Conservation (phyloP, 2,329 filamentous ascomycete species). For the Exserohilum turcica region DNA sequence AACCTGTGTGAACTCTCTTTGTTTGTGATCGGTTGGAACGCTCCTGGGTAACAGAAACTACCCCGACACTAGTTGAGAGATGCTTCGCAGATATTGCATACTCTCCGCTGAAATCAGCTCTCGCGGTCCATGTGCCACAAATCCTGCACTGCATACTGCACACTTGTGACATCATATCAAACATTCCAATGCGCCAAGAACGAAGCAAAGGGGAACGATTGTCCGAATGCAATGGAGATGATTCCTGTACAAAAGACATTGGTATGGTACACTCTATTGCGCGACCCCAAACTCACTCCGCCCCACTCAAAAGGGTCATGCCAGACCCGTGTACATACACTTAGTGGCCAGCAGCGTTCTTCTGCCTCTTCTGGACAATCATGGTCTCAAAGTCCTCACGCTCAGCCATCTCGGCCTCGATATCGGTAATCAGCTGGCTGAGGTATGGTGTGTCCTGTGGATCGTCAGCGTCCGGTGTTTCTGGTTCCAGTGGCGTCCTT, state of each 20-base stretch:
- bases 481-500: constrained; percentile 21
- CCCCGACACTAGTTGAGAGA: not conserved
- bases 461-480: constrained; percentile 18
- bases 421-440: constrained; percentile 68
- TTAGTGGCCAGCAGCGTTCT: constrained; percentile 34
- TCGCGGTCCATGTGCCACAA: not conserved
- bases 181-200: not conserved
- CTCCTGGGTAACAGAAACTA: not conserved
- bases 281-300: constrained; percentile 31
- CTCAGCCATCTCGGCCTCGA: constrained; percentile 70
- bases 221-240: constrained; percentile 10
- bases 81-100: not conserved
- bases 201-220: not conserved
- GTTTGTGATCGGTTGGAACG: not conserved
- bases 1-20: not conserved
- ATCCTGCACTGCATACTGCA: not conserved
- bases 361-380: constrained; percentile 57
- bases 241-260: constrained; percentile 27
- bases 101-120: not conserved
- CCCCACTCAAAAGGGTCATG: constrained; percentile 15
- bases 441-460: constrained; percentile 69
- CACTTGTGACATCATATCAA: not conserved
- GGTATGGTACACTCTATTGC: constrained; percentile 50
- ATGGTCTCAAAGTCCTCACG: constrained; percentile 71
- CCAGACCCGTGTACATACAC: constrained; percentile 27